Conservation (phyloP, 345 rosid species). For the Hevea brasiliensis region DNA sequence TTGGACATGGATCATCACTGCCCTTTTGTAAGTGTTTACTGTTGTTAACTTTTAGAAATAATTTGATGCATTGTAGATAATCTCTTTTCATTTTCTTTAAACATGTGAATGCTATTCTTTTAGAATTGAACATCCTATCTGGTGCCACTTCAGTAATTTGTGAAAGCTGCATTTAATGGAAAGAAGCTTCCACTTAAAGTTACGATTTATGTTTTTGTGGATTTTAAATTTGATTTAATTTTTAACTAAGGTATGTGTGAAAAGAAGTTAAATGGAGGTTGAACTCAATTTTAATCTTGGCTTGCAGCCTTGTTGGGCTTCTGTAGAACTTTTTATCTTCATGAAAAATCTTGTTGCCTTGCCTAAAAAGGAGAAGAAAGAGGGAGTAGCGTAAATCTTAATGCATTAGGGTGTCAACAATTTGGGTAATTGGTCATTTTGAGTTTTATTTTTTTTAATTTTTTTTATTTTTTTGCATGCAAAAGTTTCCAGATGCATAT, state of each 20-base stretch:
- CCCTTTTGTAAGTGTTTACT: slow-evolving; percentile 75
- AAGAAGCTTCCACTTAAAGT: neutral
- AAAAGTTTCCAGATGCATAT: no score
- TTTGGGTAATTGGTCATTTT: neutral
- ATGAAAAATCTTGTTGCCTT: neutral
- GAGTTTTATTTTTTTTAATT: no score
- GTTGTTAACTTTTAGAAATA: neutral
- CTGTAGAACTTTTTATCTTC: neutral
- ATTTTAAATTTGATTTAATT: neutral
- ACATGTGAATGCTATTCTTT: neutral
- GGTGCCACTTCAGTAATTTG: neutral
- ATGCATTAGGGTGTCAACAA: neutral
- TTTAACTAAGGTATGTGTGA: neutral
- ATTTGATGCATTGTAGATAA: neutral
- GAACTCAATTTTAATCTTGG: neutral
- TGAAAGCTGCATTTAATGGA: slow-evolving; percentile 1
- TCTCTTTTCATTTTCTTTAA: neutral
- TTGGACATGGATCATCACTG: slow-evolving; percentile 99
- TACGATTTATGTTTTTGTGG: neutral
- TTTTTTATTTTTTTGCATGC: no score
- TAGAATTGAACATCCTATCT: neutral
- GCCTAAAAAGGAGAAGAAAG: neutral
- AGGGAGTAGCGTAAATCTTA: no score
- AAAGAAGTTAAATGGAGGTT: neutral
- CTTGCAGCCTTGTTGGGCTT: neutral